phyloP scores from a whole-genome alignment of 2,329 filamentous ascomycete species.

The Domatiomyces catenatus region DNA sequence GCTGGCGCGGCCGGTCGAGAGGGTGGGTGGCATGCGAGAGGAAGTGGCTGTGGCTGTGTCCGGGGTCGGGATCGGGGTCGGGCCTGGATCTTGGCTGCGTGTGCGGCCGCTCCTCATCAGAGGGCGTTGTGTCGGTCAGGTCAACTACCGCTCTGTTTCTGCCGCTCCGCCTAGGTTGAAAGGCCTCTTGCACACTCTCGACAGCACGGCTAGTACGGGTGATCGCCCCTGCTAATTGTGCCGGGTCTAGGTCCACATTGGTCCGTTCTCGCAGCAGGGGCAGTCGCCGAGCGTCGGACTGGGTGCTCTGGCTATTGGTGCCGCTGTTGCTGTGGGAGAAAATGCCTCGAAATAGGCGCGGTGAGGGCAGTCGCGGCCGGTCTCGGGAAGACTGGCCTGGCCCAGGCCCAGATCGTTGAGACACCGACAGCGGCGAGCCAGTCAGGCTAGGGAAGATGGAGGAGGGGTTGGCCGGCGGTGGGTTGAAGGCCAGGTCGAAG shows the following conservation, averaged over 20 bases:
- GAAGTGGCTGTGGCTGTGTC: slow-evolving; percentile 7
- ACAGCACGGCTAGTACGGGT: slow-evolving; percentile 13
- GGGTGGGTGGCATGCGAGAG: slow-evolving; percentile 14
- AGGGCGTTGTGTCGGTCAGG: slow-evolving; percentile 8
- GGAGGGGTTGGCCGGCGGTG: not conserved
- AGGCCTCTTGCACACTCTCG: slow-evolving; percentile 14
- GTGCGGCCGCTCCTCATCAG: not conserved
- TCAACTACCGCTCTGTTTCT: slow-evolving; percentile 6
- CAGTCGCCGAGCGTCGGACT: not conserved
- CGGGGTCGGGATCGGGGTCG: not conserved
- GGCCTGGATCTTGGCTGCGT: not conserved
- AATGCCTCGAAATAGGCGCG: slow-evolving; percentile 13
- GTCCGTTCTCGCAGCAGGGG: not conserved
- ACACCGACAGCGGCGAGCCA: not conserved
- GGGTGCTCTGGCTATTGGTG: not conserved
- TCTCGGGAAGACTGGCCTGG: not conserved
- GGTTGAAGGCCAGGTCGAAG: not conserved
- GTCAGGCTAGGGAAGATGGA: not conserved
- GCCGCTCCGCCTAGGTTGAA: slow-evolving; percentile 7
- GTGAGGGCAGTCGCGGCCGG: slow-evolving; percentile 8
- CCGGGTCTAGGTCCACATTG: not conserved
- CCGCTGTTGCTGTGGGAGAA: slow-evolving; percentile 3
- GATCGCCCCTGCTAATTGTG: slow-evolving; percentile 4
- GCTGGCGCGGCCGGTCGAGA: slow-evolving; percentile 7
- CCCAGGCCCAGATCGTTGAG: not conserved